Evolutionary conservation across 805 yeast genomes (phyloP).

Genomic region (Saturnispora galanensis): DNA sequence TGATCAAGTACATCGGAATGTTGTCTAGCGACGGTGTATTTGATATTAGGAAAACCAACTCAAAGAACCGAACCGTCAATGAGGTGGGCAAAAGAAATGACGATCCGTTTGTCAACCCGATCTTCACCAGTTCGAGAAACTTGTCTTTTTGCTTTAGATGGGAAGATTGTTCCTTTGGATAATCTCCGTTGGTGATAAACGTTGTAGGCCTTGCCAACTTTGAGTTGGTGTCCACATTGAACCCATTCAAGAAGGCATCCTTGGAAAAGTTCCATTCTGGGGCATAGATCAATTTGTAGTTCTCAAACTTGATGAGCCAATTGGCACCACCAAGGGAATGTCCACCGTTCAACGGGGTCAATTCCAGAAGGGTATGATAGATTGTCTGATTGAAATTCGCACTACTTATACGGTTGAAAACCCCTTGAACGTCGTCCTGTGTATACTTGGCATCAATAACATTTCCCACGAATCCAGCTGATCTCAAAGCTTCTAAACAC

Average conservation of each 20-base stretch:
- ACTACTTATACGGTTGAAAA: slow-evolving; percentile 56
- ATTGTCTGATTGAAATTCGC: slow-evolving; percentile 76
- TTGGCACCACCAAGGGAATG: slow-evolving; percentile 90
- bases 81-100: slow-evolving; percentile 78
- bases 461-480: slow-evolving; percentile 70
- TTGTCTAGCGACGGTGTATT: slow-evolving; percentile 16
- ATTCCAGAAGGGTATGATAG: slow-evolving; percentile 30
- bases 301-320: slow-evolving; percentile 59
- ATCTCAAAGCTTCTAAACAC: slow-evolving; percentile 72
- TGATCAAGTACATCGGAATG: slow-evolving; percentile 66
- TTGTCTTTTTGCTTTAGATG: slow-evolving; percentile 55
- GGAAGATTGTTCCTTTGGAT: slow-evolving; percentile 49
- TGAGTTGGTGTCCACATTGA: slow-evolving; percentile 41
- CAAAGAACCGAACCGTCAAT: slow-evolving; percentile 71
- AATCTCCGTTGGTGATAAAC: slow-evolving; percentile 60
- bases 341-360: slow-evolving; percentile 86
- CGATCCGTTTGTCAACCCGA: slow-evolving; percentile 64
- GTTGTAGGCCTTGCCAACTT: slow-evolving; percentile 71
- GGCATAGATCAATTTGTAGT: slow-evolving; percentile 78
- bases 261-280: slow-evolving; percentile 93
- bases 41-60: slow-evolving; percentile 40
- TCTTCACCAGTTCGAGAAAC: slow-evolving; percentile 52
- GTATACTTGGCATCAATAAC: slow-evolving; percentile 43
- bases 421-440: not conserved
- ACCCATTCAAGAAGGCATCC: slow-evolving; percentile 73